These are phyloP conservation scores for Escallonia herrerae DNA, from an alignment of 129 eudicot species.

Conservation along the genomic window DNA sequence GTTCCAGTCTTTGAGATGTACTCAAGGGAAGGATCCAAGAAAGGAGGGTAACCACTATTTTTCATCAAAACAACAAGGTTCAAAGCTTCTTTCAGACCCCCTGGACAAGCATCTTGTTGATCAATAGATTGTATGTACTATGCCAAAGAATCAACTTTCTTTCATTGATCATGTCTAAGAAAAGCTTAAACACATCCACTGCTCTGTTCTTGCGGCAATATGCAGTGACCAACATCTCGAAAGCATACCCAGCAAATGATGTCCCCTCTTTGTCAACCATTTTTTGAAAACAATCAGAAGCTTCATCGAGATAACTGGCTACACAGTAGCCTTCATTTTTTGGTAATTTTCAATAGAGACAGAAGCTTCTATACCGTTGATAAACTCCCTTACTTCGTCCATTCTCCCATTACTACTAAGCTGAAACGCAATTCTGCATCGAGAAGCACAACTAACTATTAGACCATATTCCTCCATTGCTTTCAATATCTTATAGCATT, in stretches of 20 bases:
- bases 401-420: constrained; percentile 41
- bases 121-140: constrained; percentile 53
- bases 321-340: constrained; percentile 55
- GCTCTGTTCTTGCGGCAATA: constrained; percentile 48
- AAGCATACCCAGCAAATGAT: constrained; percentile 37
- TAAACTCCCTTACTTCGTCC: constrained; percentile 48
- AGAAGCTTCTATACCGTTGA: constrained; percentile 30
- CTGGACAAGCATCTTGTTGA: constrained; percentile 45
- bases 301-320: constrained; percentile 55
- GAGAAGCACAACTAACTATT: constrained; percentile 27
- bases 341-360: constrained; percentile 20
- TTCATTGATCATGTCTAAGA: constrained; percentile 23
- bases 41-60: constrained; percentile 69
- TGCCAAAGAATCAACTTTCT: constrained; percentile 48
- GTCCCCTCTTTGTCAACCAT: constrained; percentile 41
- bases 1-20: constrained; percentile 46
- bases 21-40: constrained; percentile 54
- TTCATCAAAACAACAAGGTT: constrained; percentile 59
- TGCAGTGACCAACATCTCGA: constrained; percentile 43
- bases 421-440: constrained; percentile 46
- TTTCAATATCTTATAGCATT: constrained; percentile 58
- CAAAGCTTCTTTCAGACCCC: constrained; percentile 50
- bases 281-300: constrained; percentile 38
- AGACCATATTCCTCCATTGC: constrained; percentile 62
- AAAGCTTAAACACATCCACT: constrained; percentile 43